Base-by-base conservation (phyloP, 2,329 filamentous ascomycete genomes). In the Elsinoe necatrix region DNA sequence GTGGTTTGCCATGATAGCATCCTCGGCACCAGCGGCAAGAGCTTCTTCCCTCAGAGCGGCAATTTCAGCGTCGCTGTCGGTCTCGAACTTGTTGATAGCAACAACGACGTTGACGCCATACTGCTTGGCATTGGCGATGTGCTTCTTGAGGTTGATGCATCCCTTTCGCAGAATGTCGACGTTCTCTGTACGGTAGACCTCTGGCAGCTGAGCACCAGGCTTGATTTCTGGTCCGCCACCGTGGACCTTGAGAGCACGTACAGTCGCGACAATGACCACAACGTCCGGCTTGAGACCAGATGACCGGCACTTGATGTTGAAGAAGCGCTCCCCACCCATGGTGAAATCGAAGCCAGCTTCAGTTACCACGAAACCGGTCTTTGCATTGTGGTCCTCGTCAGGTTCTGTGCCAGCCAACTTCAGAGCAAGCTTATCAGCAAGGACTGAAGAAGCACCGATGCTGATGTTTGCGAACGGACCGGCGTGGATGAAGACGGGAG, bases 311-410 rank as follows among this genome's bases (percentile, higher is more conserved):
- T 98, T 98, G 79, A 98, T 97, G 78, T 98, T 97, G 83, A 98
- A 97, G 80, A 98, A 98, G 54, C 93, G 87, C 80, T 98, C 93
- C 61, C 93, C 93, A 62, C 93, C 93, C 93, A 98, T 98, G 66
- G 93, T 97, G 75, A 98, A 98, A 73, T 98, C 93, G 72, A 98
- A 98, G 8, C 93, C 93, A 55, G 93, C 92, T 73, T 98, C 93
- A 1, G 93, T 98, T 35, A 98, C 85, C 20, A 96, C 92, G 66
- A 93, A 97, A 8, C 93, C 93, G 27, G 87, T 82, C 78, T 93
- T 92, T 64, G 84, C 77, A 52, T 83, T 77, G 67, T 91, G 82
- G 65, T 95, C 82, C 75, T 97, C 93, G 62, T 95, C 92, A 4
- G 84, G 80, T 73, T 98, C 93, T 1, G 92, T 96, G 67, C 93